Conservation (phyloP, 257 asterid species). For the Petunia axillaris region DNA sequence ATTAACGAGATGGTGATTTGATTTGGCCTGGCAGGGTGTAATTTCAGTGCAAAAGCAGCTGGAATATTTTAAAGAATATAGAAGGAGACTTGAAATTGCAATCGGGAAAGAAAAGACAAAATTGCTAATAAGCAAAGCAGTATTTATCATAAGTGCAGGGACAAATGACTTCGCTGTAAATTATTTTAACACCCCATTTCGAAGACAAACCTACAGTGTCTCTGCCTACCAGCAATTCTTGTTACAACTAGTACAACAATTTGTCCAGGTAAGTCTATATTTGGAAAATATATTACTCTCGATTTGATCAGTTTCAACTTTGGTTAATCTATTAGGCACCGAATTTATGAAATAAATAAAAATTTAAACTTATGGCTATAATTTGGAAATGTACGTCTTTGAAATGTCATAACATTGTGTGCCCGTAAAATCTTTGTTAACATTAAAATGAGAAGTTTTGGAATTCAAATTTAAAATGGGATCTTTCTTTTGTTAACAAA, state of each 20-base stretch:
- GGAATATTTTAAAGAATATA: constrained; percentile 51
- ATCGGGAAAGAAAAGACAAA: constrained; percentile 50
- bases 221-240: constrained; percentile 47
- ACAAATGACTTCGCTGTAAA: constrained; percentile 60
- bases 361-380: too few relatives aligned
- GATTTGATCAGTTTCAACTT: too few relatives aligned
- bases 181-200: constrained; percentile 48
- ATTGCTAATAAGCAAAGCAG: constrained; percentile 40
- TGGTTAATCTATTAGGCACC: too few relatives aligned
- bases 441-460: too few relatives aligned
- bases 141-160: constrained; percentile 57
- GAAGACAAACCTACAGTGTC: constrained; percentile 45
- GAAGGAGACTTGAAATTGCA: constrained; percentile 44
- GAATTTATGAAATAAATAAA: too few relatives aligned
- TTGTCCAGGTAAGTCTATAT: constrained; percentile 47
- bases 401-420: too few relatives aligned
- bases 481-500: too few relatives aligned
- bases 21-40: constrained; percentile 45
- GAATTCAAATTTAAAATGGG: too few relatives aligned
- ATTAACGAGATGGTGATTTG: background rate
- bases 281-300: background rate
- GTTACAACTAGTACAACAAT: constrained; percentile 38
- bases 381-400: too few relatives aligned
- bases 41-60: constrained; percentile 52
- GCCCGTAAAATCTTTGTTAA: too few relatives aligned